These are phyloP conservation scores for Houttuynia cordata DNA, from an alignment of 164 flowering plant species.

Conservation along the genomic window DNA sequence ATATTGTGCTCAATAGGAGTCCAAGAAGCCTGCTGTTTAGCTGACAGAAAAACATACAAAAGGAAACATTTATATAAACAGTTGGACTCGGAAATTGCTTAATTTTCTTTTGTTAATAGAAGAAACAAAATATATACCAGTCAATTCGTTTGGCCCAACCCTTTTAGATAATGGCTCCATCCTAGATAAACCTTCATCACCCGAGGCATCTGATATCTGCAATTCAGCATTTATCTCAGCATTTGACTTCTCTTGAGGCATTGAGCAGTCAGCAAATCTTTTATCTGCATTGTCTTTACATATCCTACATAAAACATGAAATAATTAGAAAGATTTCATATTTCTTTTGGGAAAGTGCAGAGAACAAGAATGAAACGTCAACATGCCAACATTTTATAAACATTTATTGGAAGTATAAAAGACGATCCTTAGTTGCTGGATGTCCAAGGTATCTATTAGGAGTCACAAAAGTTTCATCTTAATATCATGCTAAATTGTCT, in stretches of 20 bases:
- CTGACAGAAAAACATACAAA: slow-evolving; percentile 22
- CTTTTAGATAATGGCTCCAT: slow-evolving; percentile 16
- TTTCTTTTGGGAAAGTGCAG: background rate
- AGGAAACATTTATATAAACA: background rate
- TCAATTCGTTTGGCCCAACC: slow-evolving; percentile 16
- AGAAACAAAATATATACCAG: slow-evolving; percentile 24
- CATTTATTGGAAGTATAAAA: too few relatives aligned
- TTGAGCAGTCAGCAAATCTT: slow-evolving; percentile 78
- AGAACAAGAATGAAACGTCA: background rate
- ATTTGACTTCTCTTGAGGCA: slow-evolving; percentile 91
- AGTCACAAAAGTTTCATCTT: too few relatives aligned
- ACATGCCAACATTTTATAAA: background rate
- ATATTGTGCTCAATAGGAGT: slow-evolving; percentile 45
- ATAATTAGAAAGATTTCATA: background rate
- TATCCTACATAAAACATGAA: slow-evolving; percentile 35
- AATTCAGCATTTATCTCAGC: slow-evolving; percentile 85
- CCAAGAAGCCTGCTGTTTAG: slow-evolving; percentile 42
- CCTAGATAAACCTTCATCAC: slow-evolving; percentile 54
- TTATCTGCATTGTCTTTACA: slow-evolving; percentile 80
- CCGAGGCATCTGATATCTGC: slow-evolving; percentile 70
- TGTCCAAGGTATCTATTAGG: too few relatives aligned
- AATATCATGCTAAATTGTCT: too few relatives aligned
- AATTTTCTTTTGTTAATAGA: too few relatives aligned
- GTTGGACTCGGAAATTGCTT: background rate
- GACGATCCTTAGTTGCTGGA: too few relatives aligned